Evolutionary conservation across 345 rosid species (phyloP), one percentile per base, ranked within the genome.

Genomic region (Lenwebbia sp.): DNA sequence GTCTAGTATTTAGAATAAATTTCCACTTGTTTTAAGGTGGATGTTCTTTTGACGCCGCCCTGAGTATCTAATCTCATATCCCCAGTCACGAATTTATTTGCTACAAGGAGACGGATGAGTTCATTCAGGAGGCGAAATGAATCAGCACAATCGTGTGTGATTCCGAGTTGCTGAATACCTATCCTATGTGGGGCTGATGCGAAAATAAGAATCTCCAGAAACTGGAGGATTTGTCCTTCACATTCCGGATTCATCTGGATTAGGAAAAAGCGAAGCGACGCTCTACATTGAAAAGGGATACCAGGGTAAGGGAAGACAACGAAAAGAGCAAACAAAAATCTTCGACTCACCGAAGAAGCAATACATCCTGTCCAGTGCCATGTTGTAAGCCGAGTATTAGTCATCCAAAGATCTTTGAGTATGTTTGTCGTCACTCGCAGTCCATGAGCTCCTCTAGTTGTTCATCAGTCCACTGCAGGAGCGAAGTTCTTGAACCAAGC

Each of bases 391-490:
- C 44, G 2, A 9, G 78, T 47, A 19, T 21, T 8, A 19, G 22
- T 62, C 75, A 62, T 62, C 75, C 22, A 30, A 65, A 25, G 78
- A 70, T 70, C 44, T 70, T 19, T 70, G 6, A 19, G 44, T 70
- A 19, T 9, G 78, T 33, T 17, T 2, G 13, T 60, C 21, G 4
- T 62, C 90, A 92, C 84, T 95, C 99, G 60, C 90, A 92, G 54
- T 88, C 92, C 85, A 94, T 89, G 84, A 96, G 96, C 90, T 93
- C 93, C 86, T 95, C 96, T 76, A 96, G 90, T 86, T 96, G 99
- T 86, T 96, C 98, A 82, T 96, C 97, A 1, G 99, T 96, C 98
- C 99, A 96, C 84, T 91, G 92, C 22, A 94, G 95, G 55, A 90
- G 89, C 58, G 90, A 84, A 86, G 88, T 86, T 82, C 83, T 88